Percentiles rank a stretch among this genome's conserved stretches.
Conservation (phyloP, 768 basidiomycete genomes). For the Xanthoconium purpureum region DNA sequence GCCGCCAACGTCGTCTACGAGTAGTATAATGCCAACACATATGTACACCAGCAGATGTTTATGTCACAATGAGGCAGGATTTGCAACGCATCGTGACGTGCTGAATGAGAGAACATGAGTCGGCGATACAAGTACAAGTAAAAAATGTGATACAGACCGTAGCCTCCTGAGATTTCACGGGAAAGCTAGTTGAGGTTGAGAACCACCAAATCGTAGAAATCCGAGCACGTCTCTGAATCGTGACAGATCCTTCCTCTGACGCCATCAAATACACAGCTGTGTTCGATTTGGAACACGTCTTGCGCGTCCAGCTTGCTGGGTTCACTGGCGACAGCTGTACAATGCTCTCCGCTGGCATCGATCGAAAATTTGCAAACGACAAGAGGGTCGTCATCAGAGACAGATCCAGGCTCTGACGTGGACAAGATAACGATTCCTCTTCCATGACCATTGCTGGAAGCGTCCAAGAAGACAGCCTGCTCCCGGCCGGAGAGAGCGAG, state of each 20-base stretch:
- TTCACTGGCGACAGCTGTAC: constrained; percentile 13
- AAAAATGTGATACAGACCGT: not conserved
- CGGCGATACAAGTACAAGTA: not conserved
- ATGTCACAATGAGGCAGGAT: not conserved
- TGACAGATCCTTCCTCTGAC: constrained; percentile 20
- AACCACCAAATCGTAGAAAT: constrained; percentile 12
- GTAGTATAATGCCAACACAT: not conserved
- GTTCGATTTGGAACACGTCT: constrained; percentile 3
- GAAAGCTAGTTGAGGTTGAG: constrained; percentile 11
- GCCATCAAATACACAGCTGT: constrained; percentile 14
- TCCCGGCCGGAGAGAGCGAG: constrained; percentile 15
- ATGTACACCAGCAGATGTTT: not conserved
- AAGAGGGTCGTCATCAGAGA: not conserved
- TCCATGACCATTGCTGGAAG: constrained; percentile 16
- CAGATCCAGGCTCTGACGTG: not conserved
- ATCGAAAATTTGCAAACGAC: constrained; percentile 19
- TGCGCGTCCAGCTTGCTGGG: constrained; percentile 3
- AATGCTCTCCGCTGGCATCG: constrained; percentile 17
- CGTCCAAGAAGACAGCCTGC: not conserved
- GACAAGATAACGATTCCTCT: constrained; percentile 16
- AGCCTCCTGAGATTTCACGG: not conserved
- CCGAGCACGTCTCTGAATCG: not conserved
- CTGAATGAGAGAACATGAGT: not conserved
- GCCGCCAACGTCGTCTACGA: not conserved
- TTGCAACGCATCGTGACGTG: not conserved